phyloP scores from a whole-genome alignment of 331 rosid genomes.

The Rosa hybrid region DNA sequence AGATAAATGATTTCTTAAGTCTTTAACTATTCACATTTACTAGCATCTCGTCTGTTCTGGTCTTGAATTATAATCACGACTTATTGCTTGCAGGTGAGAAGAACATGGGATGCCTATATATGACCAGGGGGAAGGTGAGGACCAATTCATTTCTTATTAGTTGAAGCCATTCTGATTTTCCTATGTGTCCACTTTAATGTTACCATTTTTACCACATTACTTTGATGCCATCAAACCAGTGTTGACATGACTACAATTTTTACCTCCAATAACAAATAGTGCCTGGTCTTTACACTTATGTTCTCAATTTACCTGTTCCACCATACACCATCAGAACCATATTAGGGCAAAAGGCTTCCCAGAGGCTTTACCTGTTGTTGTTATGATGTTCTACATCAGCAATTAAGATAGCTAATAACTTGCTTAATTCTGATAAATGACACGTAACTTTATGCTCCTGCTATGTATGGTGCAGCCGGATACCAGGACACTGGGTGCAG shows the following conservation, averaged over 20 bases:
- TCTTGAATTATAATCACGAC: slow-evolving; percentile 4
- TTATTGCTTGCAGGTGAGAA: slow-evolving; percentile 69
- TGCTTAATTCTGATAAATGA: not conserved
- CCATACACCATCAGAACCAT: not conserved
- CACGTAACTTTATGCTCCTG: not conserved
- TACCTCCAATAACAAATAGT: not conserved
- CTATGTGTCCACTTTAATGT: not conserved
- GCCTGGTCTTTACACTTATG: not conserved
- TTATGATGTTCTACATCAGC: too few relatives aligned
- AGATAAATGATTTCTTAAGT: not conserved
- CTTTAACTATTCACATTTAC: not conserved
- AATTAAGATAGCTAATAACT: not conserved
- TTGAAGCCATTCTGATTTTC: not conserved
- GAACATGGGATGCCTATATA: slow-evolving; percentile 92
- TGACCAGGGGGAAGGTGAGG: slow-evolving; percentile 90
- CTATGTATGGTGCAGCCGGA: slow-evolving; percentile 53
- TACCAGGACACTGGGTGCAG: slow-evolving; percentile 87
- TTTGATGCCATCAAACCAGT: slow-evolving; percentile 1
- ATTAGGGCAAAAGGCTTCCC: not conserved
- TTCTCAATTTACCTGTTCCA: not conserved
- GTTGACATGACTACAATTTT: not conserved
- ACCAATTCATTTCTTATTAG: not conserved
- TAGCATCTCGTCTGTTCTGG: not conserved
- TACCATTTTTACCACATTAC: not conserved
- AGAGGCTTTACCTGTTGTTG: not conserved